A percentile compares a stretch with the other conserved stretches of the same genome.
phyloP scores from a whole-genome alignment of 192 early-diverging fungal species.

The Coemansia sp. region DNA sequence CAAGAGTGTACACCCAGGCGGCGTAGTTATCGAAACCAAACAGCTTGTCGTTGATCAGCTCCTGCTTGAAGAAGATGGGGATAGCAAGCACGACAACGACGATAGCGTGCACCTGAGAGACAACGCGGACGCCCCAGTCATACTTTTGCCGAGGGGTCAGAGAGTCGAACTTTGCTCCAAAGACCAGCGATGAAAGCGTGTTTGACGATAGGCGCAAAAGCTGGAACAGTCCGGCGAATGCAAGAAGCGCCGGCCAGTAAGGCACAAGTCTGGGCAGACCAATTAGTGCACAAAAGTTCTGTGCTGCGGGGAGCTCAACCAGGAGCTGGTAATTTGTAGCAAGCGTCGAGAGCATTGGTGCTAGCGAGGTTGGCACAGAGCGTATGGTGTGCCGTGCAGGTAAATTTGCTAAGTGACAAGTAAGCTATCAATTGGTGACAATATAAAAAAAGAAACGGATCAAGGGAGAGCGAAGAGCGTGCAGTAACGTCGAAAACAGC shows the following conservation, averaged over 20 bases:
- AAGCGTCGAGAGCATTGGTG: conserved; percentile 28
- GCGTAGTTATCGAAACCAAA: conserved; percentile 71
- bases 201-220: conserved; percentile 62
- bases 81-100: conserved; percentile 62
- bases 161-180: conserved; percentile 65
- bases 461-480: not conserved
- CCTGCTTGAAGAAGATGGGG: conserved; percentile 67
- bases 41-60: conserved; percentile 61
- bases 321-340: conserved; percentile 37
- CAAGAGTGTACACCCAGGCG: conserved; percentile 76
- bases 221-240: conserved; percentile 54
- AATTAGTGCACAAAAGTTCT: conserved; percentile 52
- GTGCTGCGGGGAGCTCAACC: conserved; percentile 41
- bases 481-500: not conserved
- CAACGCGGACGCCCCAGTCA: conserved; percentile 78
- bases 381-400: not conserved
- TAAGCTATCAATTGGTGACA: not conserved
- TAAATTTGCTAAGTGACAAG: not conserved
- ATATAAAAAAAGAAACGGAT: not conserved
- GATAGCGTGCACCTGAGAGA: conserved; percentile 76
- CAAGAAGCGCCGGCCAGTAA: conserved; percentile 67
- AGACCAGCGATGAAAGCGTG: conserved; percentile 61
- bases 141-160: conserved; percentile 58
- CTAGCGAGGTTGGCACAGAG: not conserved
- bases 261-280: conserved; percentile 58